Percentiles rank a stretch among this genome's conserved stretches.
These are phyloP conservation scores for Pseudonitzschia multiseries DNA, from an alignment of 108 stramenopile genomes.

Conservation along the genomic window DNA sequence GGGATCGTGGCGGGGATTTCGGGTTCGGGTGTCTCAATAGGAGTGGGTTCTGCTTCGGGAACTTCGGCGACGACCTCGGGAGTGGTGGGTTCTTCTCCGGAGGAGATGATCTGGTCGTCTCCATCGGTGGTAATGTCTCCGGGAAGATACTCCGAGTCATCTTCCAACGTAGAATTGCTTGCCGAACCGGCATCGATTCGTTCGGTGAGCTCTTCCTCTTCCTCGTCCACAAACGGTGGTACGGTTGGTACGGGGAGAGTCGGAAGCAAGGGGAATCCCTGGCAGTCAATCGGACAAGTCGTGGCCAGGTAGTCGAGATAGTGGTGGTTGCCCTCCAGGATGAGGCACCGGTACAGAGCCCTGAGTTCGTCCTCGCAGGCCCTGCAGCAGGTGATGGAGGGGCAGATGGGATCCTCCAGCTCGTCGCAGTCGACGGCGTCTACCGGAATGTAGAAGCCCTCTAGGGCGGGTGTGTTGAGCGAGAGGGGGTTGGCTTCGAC, in stretches of 20 bases:
- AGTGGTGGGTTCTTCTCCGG: too few species aligned
- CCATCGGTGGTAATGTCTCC: too few species aligned
- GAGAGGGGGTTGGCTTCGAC: neutral
- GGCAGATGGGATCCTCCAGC: constrained; percentile 6
- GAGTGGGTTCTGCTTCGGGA: neutral
- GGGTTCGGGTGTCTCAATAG: too few species aligned
- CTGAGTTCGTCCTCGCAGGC: neutral
- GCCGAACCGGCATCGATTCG: neutral
- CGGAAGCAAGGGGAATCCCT: neutral
- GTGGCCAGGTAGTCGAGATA: neutral
- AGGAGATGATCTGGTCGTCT: too few species aligned
- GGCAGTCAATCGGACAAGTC: neutral
- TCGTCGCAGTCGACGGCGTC: constrained; percentile 7
- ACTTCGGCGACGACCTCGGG: neutral
- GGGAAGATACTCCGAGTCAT: neutral
- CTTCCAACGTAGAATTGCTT: neutral
- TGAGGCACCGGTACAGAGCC: neutral
- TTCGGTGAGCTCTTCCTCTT: neutral
- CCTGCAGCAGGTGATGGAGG: neutral
- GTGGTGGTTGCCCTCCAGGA: neutral
- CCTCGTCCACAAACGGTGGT: neutral
- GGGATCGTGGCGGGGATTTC: too few species aligned
- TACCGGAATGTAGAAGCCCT: neutral
- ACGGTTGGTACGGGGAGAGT: too few species aligned
- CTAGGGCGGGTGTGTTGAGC: neutral